A percentile compares a stretch with the other conserved stretches of the same genome.
These are phyloP conservation scores for Cladophialophora immunda DNA, from an alignment of 2,329 filamentous ascomycete species.

Conservation along the genomic window DNA sequence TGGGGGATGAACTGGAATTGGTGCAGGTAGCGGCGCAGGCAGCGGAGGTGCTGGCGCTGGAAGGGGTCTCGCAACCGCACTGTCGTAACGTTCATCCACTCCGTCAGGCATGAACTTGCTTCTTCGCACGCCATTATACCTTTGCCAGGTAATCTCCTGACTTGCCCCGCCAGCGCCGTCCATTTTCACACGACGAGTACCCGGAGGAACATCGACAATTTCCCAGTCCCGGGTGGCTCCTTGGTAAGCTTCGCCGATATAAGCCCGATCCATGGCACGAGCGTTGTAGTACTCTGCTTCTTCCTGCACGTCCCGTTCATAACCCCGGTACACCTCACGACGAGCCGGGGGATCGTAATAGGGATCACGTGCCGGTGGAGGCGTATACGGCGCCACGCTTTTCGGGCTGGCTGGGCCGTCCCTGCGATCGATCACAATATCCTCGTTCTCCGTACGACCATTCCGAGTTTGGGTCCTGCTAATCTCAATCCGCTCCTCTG, in stretches of 20 bases:
- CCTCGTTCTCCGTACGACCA: slow-evolving; percentile 68
- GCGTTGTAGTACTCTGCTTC: slow-evolving; percentile 72
- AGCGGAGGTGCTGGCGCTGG: slow-evolving; percentile 42
- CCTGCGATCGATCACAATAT: slow-evolving; percentile 64
- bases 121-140: slow-evolving; percentile 78
- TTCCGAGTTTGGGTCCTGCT: slow-evolving; percentile 56
- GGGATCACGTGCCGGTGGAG: slow-evolving; percentile 31
- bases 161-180: slow-evolving; percentile 78
- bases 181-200: slow-evolving; percentile 82
- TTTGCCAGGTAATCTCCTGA: slow-evolving; percentile 80
- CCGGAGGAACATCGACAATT: slow-evolving; percentile 84
- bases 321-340: slow-evolving; percentile 50
- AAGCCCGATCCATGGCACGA: slow-evolving; percentile 73
- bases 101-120: slow-evolving; percentile 77
- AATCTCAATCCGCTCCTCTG: slow-evolving; percentile 65
- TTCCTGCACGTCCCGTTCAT: slow-evolving; percentile 58
- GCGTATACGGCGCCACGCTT: slow-evolving; percentile 47
- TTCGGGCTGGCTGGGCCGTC: slow-evolving; percentile 51
- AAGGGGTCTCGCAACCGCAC: slow-evolving; percentile 59
- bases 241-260: slow-evolving; percentile 76
- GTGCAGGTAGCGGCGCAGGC: background rate
- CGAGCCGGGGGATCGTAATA: slow-evolving; percentile 44
- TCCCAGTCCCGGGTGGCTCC: slow-evolving; percentile 80
- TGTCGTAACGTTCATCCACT: slow-evolving; percentile 60
- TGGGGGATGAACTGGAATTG: slow-evolving; percentile 33